Evolutionary conservation across 2,329 filamentous ascomycete genomes (phyloP).

Genomic region (Paracorniculantispora psalliotae): DNA sequence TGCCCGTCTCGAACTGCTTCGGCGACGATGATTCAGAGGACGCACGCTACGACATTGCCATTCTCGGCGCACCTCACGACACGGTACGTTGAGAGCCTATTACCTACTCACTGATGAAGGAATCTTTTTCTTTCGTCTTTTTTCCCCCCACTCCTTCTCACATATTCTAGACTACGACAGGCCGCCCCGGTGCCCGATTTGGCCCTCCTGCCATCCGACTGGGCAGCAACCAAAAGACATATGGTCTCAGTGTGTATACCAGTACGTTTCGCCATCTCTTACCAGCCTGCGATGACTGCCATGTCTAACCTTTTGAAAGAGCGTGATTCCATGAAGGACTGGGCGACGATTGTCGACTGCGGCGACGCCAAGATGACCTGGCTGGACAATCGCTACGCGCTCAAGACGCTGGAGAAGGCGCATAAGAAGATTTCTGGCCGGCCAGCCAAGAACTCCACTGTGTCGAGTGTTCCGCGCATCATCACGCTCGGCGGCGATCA

Average conservation of each 20-base stretch:
- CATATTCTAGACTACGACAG: constrained; percentile 18
- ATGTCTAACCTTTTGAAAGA: constrained; percentile 8
- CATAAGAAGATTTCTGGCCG: constrained; percentile 17
- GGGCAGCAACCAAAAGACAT: constrained; percentile 59
- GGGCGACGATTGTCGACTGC: constrained; percentile 75
- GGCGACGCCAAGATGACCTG: constrained; percentile 49
- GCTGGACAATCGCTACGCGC: constrained; percentile 20
- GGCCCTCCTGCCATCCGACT: constrained; percentile 77
- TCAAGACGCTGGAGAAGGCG: constrained; percentile 21
- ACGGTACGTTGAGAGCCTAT: constrained; percentile 23
- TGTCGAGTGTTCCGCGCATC: constrained; percentile 28
- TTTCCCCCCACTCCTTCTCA: background rate
- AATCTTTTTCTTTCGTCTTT: too few relatives aligned
- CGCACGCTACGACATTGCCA: constrained; percentile 23
- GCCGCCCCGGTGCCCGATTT: constrained; percentile 51
- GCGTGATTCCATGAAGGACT: constrained; percentile 31
- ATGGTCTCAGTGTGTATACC: constrained; percentile 20
- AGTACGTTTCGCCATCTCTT: constrained; percentile 4
- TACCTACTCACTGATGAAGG: too few relatives aligned
- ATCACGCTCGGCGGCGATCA: constrained; percentile 69
- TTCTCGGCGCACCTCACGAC: constrained; percentile 26
- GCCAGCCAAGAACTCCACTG: constrained; percentile 13
- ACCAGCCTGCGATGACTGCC: background rate
- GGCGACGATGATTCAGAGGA: constrained; percentile 13
- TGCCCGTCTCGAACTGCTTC: constrained; percentile 24